Conservation (phyloP, 176 grass and related monocot genomes). For the Avena atlantica region DNA sequence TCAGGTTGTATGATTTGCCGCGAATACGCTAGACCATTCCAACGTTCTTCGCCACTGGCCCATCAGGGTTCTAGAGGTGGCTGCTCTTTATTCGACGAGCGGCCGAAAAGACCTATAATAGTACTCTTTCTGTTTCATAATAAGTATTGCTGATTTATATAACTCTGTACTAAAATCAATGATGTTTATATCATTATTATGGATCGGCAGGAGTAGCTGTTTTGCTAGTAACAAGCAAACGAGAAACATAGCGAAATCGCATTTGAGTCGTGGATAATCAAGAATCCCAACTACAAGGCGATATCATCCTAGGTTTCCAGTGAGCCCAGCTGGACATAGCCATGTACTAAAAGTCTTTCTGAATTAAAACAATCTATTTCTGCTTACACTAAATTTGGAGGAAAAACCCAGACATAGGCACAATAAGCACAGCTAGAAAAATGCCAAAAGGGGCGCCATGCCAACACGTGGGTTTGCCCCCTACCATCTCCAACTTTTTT, state of each 20-base stretch:
- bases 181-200: no score
- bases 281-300: not conserved
- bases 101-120: not conserved
- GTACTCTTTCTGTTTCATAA: no score
- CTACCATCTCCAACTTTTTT: constrained; percentile 22
- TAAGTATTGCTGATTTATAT: no score
- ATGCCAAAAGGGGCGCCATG: not conserved
- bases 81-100: not conserved
- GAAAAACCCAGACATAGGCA: not conserved
- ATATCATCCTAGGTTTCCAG: not conserved
- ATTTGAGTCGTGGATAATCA: not conserved
- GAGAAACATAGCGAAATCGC: not conserved
- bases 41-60: constrained; percentile 31
- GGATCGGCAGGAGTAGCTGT: no score
- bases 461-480: constrained; percentile 32
- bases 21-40: constrained; percentile 11
- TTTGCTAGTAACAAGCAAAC: not conserved
- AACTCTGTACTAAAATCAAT: no score
- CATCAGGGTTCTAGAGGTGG: not conserved
- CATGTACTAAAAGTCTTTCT: no score
- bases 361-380: not conserved
- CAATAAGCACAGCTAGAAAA: not conserved
- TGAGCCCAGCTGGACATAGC: no score
- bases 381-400: not conserved
- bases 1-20: not conserved